Evolutionary conservation across 371 early-diverging fungal species (phyloP).

Genomic region (Mucor saturninus): DNA sequence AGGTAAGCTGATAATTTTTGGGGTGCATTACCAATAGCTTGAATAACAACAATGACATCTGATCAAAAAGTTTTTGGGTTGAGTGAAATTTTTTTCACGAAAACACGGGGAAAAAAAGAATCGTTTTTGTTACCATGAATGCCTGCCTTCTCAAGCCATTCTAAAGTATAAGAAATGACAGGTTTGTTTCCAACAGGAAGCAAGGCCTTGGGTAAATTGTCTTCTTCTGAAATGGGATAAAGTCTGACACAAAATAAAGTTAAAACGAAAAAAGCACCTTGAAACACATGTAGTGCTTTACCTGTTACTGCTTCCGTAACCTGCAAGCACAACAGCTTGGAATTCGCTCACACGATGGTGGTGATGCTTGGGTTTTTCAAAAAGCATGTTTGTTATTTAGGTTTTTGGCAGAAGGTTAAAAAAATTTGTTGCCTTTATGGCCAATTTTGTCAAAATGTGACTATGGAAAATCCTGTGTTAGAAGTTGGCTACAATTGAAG

Average conservation of each 20-base stretch:
- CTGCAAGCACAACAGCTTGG: conserved; percentile 81
- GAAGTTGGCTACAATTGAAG: no score
- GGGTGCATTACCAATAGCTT: conserved; percentile 41
- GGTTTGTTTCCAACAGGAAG: conserved; percentile 94
- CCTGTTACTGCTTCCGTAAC: conserved; percentile 75
- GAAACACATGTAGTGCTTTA: conserved; percentile 20
- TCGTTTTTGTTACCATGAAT: conserved; percentile 67
- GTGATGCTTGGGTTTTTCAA: conserved; percentile 52
- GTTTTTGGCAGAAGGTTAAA: no score
- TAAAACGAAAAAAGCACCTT: no score
- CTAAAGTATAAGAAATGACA: conserved; percentile 87
- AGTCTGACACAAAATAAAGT: conserved; percentile 48
- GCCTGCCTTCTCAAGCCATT: conserved; percentile 91
- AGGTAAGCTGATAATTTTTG: conserved; percentile 73
- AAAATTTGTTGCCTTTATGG: no score
- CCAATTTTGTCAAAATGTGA: no score
- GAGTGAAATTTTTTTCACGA: conserved; percentile 1
- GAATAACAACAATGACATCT: conserved; percentile 86
- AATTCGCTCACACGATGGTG: conserved; percentile 61
- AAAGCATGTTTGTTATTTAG: conserved; percentile 33
- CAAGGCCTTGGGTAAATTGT: conserved; percentile 86
- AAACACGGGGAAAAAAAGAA: background rate
- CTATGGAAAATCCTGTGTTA: no score
- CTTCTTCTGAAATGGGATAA: conserved; percentile 83
- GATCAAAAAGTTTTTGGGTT: background rate